These are phyloP conservation scores for Stellera chamaejasme DNA, from an alignment of 345 rosid species.

Conservation along the genomic window DNA sequence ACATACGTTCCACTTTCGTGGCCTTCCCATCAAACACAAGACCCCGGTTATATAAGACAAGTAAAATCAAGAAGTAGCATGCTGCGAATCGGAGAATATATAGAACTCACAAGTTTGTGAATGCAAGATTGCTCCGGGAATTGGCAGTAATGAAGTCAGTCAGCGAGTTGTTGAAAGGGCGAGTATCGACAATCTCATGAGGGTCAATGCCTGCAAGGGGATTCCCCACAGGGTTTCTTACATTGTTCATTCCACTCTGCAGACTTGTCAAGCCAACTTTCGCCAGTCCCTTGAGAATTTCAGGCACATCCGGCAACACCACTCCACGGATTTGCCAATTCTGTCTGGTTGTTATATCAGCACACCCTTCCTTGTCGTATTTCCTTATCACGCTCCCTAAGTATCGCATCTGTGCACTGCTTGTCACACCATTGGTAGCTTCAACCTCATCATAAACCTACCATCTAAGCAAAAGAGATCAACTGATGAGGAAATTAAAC, in stretches of 20 bases:
- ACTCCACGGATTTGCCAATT: constrained; percentile 98
- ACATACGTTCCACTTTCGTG: constrained; percentile 97
- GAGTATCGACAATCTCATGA: constrained; percentile 73
- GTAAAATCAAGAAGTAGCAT: neutral
- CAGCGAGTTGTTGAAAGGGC: constrained; percentile 71
- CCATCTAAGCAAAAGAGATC: constrained; percentile 46
- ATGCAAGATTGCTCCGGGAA: constrained; percentile 57
- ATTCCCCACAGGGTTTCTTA: constrained; percentile 89
- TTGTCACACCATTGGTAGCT: constrained; percentile 93
- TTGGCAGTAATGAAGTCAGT: constrained; percentile 79
- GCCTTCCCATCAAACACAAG: constrained; percentile 34
- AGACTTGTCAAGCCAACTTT: constrained; percentile 80
- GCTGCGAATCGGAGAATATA: neutral
- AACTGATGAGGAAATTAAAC: too few relatives aligned
- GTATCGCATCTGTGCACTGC: constrained; percentile 78
- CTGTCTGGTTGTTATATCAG: constrained; percentile 88
- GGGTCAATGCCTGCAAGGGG: constrained; percentile 96
- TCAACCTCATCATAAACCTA: constrained; percentile 95
- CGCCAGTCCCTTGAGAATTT: constrained; percentile 70
- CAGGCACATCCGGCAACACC: constrained; percentile 81
- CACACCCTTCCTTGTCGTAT: constrained; percentile 92
- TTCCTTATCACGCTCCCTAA: constrained; percentile 80
- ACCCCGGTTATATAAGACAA: neutral
- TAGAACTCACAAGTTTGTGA: constrained; percentile 65
- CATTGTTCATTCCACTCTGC: constrained; percentile 98